Base-by-base conservation (phyloP, 208 protist genomes). In the Crithidia mellificae region DNA sequence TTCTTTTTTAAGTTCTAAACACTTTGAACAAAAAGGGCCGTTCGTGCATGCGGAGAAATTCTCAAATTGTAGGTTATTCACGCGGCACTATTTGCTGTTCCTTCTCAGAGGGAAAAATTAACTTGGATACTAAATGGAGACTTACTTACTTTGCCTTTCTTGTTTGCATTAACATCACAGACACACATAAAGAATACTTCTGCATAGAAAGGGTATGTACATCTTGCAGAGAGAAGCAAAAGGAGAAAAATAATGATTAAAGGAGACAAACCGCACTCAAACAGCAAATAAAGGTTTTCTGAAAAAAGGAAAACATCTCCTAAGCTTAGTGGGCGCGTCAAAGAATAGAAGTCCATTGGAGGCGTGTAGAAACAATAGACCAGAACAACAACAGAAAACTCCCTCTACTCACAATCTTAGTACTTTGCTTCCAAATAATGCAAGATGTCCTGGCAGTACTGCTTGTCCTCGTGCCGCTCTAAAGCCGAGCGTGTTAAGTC, bases 381-480 rank as follows among this genome's bases (percentile, higher is more conserved):
- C 24, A 24, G 12, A n/a, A 24, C 0, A 17, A n/a, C n/a, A n/a
- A n/a, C n/a, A 57, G 19, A 1, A 25, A 25, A 27, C 6, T 19
- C 27, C 30, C 11, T 46, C 22, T 22, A 8, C 29, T 39, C 7
- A 9, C n/a, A 43, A 7, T 24, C 25, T 63, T 70, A 75, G 62
- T 86, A 78, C 20, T 80, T 68, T 5, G 49, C 32, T 36, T 82
- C 73, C 46, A 92, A 68, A 51, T 83, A 84, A 3, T 55, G 25
- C 17, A 92, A 44, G 5, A 90, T 66, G 2, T 78, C 74, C 36
- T 84, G 29, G 54, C 87, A 91, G 55, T 80, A 82, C 1, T 38
- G 52, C 36, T 70, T 72, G 22, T 86, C 73, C 6, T 76, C 63
- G 63, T 95, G 90, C 46, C 84, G 87, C 34, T 39, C 59, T 29